Evolutionary conservation across 1,284 basidiomycete genomes (phyloP), one percentile per base, ranked within the genome.

Genomic region (Apiotrichum gracile): DNA sequence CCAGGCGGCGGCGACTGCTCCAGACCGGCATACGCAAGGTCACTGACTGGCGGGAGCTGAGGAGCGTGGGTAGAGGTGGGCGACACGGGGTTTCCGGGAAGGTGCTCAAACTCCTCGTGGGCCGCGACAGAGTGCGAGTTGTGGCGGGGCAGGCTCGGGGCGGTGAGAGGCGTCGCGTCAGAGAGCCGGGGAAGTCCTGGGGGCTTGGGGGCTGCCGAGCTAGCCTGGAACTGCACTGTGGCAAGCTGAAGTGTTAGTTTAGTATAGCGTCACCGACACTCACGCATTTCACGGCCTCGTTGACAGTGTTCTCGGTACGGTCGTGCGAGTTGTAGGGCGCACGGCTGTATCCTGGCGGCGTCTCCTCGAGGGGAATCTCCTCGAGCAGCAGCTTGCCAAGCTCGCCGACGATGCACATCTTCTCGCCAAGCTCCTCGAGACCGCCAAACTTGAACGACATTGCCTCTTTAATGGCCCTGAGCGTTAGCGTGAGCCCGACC

Each of bases 381-480:
- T 85, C 80, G 44, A 89, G 80, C 21, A 93, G 76, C 13, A 85
- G 80, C 70, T 87, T 90, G 10, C 90, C 91, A 41, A 85, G 80
- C 61, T 92, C 86, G 26, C 85, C 89, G 34, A 85, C 80, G 62
- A 94, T 87, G 83, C 90, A 68, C 57, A 89, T 85, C 76, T 91
- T 93, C 75, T 92, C 88, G 43, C 86, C 88, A 52, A 84, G 84
- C 74, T 96, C 92, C 54, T 86, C 76, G 40, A 96, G 74, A 2
- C 88, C 91, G 27, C 89, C 91, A 67, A 92, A 92, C 77, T 94
- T 94, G 67, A 89, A 77, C 2, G 83, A 83, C 79, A 96, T 83
- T 72, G 86, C 89, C 52, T 82, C 80, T 60, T 82, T 83, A 5
- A 70, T 56, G 3, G 66, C 57, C 45, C 70, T 72, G 52, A 8